Conservation (phyloP, 2,329 filamentous ascomycete species). For the Botryotinia convoluta region DNA sequence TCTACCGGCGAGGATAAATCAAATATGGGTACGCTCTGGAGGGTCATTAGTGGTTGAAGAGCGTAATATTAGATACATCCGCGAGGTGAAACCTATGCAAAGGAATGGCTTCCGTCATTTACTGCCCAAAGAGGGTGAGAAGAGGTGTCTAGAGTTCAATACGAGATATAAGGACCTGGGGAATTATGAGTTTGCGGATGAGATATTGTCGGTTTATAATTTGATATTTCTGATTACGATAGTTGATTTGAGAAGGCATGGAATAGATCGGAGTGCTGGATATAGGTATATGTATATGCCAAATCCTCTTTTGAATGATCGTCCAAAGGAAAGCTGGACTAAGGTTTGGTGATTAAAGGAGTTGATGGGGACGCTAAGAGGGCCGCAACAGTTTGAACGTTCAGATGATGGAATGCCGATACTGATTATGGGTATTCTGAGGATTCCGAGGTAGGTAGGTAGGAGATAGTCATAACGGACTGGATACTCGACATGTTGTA, state of each 20-base stretch:
- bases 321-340: not conserved
- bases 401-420: not conserved
- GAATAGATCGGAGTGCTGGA: not conserved
- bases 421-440: not conserved
- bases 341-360: not conserved
- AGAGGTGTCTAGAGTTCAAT: too few relatives aligned
- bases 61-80: not conserved
- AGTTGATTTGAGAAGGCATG: not conserved
- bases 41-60: not conserved
- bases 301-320: not conserved
- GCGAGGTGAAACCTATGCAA: not conserved
- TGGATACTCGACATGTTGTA: not conserved
- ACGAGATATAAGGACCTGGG: not conserved
- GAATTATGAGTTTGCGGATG: too few relatives aligned
- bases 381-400: not conserved
- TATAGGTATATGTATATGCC: not conserved
- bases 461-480: not conserved
- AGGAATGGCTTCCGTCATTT: not conserved
- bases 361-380: not conserved
- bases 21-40: not conserved
- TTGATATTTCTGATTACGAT: not conserved
- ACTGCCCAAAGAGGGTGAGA: too few relatives aligned
- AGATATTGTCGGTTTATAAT: not conserved
- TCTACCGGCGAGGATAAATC: not conserved
- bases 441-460: not conserved